These are phyloP conservation scores for Gyrodon lividus DNA, from an alignment of 768 basidiomycete species.

Conservation along the genomic window DNA sequence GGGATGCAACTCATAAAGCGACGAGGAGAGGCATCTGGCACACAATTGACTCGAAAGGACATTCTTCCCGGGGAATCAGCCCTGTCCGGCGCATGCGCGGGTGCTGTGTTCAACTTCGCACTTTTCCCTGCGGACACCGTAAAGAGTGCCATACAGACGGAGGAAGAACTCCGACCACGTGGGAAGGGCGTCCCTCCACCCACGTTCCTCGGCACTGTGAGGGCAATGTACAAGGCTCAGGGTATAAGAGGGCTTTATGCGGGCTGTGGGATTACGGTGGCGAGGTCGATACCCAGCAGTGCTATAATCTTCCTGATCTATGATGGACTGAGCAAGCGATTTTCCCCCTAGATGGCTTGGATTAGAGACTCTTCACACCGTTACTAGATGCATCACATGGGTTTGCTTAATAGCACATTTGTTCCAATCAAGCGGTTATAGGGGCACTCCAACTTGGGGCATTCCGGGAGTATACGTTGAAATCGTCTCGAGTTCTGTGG, in stretches of 20 bases:
- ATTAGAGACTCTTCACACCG: not conserved
- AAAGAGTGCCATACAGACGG: conserved; percentile 94
- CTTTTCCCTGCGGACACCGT: conserved; percentile 94
- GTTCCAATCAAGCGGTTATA: no score
- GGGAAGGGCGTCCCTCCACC: conserved; percentile 31
- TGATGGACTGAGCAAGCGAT: conserved; percentile 63
- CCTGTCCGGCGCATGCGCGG: conserved; percentile 82
- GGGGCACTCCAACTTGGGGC: no score
- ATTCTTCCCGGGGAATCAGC: conserved; percentile 81
- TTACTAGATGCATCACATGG: not conserved
- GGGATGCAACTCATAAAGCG: conserved; percentile 57
- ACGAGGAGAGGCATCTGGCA: conserved; percentile 33
- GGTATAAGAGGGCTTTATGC: conserved; percentile 87
- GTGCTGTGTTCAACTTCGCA: conserved; percentile 81
- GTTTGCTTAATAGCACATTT: not conserved
- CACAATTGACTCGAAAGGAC: conserved; percentile 38
- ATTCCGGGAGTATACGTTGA: no score
- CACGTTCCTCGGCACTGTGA: conserved; percentile 58
- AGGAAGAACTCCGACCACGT: conserved; percentile 74
- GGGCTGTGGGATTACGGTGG: conserved; percentile 89
- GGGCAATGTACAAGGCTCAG: conserved; percentile 68
- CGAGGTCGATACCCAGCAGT: conserved; percentile 82
- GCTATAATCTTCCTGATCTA: conserved; percentile 94
- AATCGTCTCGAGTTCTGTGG: no score
- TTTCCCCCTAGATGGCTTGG: conserved; percentile 34